phyloP scores from a whole-genome alignment of 2,329 filamentous ascomycete genomes.

The Fusarium transvaalense region DNA sequence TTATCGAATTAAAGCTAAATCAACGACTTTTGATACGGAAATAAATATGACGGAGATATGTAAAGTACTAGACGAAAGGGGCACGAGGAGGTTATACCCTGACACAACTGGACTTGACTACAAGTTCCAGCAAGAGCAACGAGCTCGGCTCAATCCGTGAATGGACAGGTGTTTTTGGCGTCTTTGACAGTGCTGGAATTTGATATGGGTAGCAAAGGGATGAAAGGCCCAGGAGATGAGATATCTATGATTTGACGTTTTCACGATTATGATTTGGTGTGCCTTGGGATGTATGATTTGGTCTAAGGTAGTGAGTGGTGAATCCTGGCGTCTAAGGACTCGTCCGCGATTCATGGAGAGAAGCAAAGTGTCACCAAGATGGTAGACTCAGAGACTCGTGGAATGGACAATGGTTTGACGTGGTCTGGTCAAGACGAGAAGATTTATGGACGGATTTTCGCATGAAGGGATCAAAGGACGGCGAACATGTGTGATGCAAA shows the following conservation, averaged over 20 bases:
- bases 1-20: neutral
- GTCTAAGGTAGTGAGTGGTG: neutral
- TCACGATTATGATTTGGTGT: slow-evolving; percentile 19
- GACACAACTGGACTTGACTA: neutral
- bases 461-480: neutral
- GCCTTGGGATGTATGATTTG: neutral
- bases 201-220: neutral
- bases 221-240: neutral
- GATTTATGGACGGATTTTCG: neutral
- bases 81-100: neutral
- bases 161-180: neutral
- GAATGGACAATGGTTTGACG: neutral
- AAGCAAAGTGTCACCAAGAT: neutral
- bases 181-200: neutral
- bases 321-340: neutral
- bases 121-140: neutral
- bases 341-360: neutral
- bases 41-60: neutral
- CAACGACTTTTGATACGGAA: neutral
- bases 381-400: too few species aligned
- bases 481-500: neutral
- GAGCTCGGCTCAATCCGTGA: neutral
- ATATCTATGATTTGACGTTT: slow-evolving; percentile 36
- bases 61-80: neutral
- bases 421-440: neutral